A percentile compares a stretch with the other conserved stretches of the same genome.
phyloP scores from a whole-genome alignment of 2,329 filamentous ascomycete species.

The Ophiostoma sp. region DNA sequence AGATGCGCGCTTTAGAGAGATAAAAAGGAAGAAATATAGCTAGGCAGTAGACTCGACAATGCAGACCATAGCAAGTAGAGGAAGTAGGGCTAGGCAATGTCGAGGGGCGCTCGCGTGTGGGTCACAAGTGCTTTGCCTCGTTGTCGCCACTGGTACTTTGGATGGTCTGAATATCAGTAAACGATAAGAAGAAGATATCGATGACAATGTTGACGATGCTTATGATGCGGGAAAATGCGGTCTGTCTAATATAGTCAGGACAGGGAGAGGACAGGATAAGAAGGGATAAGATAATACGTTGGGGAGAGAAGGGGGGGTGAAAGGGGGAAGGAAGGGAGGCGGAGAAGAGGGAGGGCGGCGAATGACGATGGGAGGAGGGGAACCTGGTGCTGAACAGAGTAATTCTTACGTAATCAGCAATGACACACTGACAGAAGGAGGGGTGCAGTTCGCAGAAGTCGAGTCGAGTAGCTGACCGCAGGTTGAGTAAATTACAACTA shows the following conservation, averaged over 20 bases:
- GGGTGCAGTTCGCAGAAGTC: neutral
- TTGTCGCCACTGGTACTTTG: neutral
- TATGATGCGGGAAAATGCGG: slow-evolving; percentile 2
- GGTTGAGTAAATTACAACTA: neutral
- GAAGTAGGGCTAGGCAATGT: neutral
- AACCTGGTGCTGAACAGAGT: neutral
- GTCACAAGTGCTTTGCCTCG: neutral
- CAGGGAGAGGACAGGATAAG: slow-evolving; percentile 10
- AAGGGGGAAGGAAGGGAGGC: slow-evolving; percentile 7
- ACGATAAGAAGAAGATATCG: neutral
- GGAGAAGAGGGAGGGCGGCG: slow-evolving; percentile 9
- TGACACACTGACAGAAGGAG: neutral
- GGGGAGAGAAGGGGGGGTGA: neutral
- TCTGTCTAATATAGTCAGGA: neutral
- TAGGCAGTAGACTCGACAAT: neutral
- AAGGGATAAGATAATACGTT: neutral
- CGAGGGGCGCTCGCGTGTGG: slow-evolving; percentile 2
- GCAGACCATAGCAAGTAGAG: neutral
- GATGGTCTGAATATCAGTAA: neutral
- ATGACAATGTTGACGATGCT: neutral
- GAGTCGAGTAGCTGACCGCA: neutral
- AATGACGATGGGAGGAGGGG: slow-evolving; percentile 17
- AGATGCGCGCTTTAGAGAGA: neutral
- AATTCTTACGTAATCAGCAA: neutral
- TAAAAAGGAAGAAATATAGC: neutral